A percentile compares a stretch with the other conserved stretches of the same genome.
phyloP scores from a whole-genome alignment of 208 protist genomes.

The Trypanosoma rangeli region DNA sequence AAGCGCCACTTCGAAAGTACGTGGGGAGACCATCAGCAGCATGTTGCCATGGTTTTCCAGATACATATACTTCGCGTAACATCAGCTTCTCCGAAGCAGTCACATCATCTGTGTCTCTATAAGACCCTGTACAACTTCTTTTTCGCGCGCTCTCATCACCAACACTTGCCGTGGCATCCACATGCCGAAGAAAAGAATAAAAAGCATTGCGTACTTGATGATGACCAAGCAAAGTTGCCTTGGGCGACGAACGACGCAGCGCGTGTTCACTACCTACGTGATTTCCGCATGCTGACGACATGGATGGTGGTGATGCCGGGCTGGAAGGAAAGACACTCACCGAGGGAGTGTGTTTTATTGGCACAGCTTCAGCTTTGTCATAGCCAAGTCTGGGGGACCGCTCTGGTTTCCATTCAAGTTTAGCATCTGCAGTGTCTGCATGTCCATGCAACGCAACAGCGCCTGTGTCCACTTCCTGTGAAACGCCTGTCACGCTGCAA shows the following conservation, averaged over 20 bases:
- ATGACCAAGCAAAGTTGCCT: conserved; percentile 62
- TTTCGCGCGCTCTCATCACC: background rate
- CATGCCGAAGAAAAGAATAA: conserved; percentile 21
- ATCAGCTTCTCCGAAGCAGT: conserved; percentile 1
- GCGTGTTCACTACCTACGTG: background rate
- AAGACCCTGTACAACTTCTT: background rate
- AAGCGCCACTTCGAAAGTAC: conserved; percentile 48
- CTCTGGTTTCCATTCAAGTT: background rate
- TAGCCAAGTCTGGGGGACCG: background rate
- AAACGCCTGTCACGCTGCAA: conserved; percentile 12
- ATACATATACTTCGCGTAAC: conserved; percentile 21
- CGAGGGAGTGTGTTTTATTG: background rate
- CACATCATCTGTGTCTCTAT: conserved; percentile 6
- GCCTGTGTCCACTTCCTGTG: background rate
- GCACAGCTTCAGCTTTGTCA: background rate
- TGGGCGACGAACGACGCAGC: conserved; percentile 29
- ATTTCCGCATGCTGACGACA: background rate
- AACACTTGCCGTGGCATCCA: conserved; percentile 7
- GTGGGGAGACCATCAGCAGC: conserved; percentile 4
- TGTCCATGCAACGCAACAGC: background rate
- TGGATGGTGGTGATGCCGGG: background rate
- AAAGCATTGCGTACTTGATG: conserved; percentile 45
- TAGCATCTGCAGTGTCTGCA: background rate
- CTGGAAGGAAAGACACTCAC: background rate
- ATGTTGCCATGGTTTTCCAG: conserved; percentile 15